Base-by-base conservation (phyloP, 208 protist species). In the Trypanosomatidae sp. region DNA sequence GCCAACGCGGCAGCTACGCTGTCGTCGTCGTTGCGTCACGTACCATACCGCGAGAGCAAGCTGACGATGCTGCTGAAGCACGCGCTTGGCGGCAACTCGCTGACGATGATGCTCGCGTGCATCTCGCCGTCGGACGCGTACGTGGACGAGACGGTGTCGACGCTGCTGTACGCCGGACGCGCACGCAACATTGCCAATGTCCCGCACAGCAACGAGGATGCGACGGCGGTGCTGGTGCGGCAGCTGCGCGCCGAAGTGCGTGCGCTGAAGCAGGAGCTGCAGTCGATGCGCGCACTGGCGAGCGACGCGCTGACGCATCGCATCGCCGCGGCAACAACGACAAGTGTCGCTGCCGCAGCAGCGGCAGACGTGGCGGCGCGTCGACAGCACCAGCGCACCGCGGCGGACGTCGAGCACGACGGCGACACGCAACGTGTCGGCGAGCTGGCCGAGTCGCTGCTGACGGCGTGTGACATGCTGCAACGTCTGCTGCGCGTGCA, bases 11-110 rank as follows among this genome's bases (percentile, higher is more conserved):
- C 60, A 95, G 33, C 66, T 96, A 19, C 6, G 61, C 77, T 10
- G 94, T 96, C 84, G 52, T 96, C 20, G 86, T 84, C 18, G 94
- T 84, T n/a, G n/a, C n/a, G n/a, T n/a, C 63, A 88, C 95, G 43
- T 87, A 47, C 13, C 80, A 72, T 95, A 94, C 67, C 68, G 90
- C 5, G 87, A 96, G 61, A 91, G 79, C 15, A 77, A 92, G 28
- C 81, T 97, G n/a, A 97, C 92, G 6, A 76, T 89, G 70, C 61
- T 97, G 53, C 61, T 97, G 22, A 71, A 74, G 50, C 74, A 88
- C 53, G 79, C 77, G 39, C 58, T 90, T 10, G 89, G 89, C 20
- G 89, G 89, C 28, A 92, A 90, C 69, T 86, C 79, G 48, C 90
- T 88, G 52, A 96, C 92, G 3, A 77, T 97, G 35, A 86, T 97